Evolutionary conservation across 495 filamentous ascomycete genomes (phyloP).

Genomic region (Hyaloscypha variabilis): DNA sequence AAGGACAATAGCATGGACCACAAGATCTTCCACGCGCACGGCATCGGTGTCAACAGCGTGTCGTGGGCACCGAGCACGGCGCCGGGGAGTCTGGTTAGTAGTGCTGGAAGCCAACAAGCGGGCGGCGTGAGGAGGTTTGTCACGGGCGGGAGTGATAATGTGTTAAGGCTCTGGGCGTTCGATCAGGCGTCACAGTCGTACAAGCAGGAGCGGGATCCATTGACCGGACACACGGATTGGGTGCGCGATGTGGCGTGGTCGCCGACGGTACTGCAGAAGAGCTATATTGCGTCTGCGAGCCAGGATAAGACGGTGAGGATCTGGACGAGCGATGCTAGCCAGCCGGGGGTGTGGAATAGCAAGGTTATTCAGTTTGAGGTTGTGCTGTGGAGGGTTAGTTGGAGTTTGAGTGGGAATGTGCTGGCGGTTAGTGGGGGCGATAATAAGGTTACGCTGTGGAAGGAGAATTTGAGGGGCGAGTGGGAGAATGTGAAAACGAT

Average conservation of each 20-base stretch:
- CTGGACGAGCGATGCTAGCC: constrained; percentile 78
- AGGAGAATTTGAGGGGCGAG: constrained; percentile 75
- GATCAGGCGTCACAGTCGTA: constrained; percentile 51
- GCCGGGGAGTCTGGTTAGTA: constrained; percentile 78
- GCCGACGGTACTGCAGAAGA: constrained; percentile 89
- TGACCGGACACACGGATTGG: constrained; percentile 90
- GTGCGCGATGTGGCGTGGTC: constrained; percentile 98
- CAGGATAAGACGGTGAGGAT: constrained; percentile 97
- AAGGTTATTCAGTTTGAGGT: constrained; percentile 85
- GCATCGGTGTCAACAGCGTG: constrained; percentile 90
- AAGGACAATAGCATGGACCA: constrained; percentile 89
- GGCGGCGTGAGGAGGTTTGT: constrained; percentile 76
- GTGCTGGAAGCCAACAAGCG: constrained; percentile 59
- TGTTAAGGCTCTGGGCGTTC: constrained; percentile 84
- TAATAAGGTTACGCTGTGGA: constrained; percentile 93
- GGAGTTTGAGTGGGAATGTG: constrained; percentile 97
- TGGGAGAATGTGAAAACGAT: constrained; percentile 98
- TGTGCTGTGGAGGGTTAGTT: constrained; percentile 94
- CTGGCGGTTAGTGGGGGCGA: constrained; percentile 91
- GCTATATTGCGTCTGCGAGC: constrained; percentile 91
- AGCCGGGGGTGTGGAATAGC: constrained; percentile 71
- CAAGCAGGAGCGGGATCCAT: constrained; percentile 56
- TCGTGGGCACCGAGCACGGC: constrained; percentile 87
- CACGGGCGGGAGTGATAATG: constrained; percentile 90
- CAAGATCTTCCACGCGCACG: constrained; percentile 88